Evolutionary conservation across 352 stramenopile genomes (phyloP).

Genomic region (Phytophthora agathidicida): DNA sequence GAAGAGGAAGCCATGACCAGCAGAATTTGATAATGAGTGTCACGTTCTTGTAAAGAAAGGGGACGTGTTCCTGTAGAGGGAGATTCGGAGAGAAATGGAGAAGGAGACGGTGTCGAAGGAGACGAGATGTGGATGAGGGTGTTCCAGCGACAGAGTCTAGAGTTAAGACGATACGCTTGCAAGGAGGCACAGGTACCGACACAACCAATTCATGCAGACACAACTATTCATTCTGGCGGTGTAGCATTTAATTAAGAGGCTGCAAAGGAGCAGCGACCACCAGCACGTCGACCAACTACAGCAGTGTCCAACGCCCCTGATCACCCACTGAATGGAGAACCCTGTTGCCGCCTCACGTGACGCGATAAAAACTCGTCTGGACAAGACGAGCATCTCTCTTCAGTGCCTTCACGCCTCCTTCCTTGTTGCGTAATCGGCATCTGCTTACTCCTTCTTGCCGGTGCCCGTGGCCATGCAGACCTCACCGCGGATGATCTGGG

Average conservation of each 20-base stretch:
- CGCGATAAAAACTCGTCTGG: neutral
- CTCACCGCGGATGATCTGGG: slow-evolving; percentile 69
- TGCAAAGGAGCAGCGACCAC: neutral
- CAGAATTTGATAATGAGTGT: neutral
- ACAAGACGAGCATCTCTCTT: neutral
- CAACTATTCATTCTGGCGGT: slow-evolving; percentile 6
- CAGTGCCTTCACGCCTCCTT: neutral
- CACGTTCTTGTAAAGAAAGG: too few species aligned
- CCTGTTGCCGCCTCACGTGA: neutral
- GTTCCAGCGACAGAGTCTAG: too few species aligned
- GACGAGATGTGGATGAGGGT: too few species aligned
- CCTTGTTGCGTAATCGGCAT: neutral
- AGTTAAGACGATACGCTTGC: too few species aligned
- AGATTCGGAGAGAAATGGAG: too few species aligned
- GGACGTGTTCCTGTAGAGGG: slow-evolving; percentile 8
- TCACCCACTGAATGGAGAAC: too few species aligned
- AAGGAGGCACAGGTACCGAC: too few species aligned
- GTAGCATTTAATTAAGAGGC: slow-evolving; percentile 1
- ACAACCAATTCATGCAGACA: slow-evolving; percentile 2
- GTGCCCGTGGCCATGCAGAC: slow-evolving; percentile 71
- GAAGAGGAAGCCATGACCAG: slow-evolving; percentile 11
- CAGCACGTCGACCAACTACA: neutral
- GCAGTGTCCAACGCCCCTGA: neutral
- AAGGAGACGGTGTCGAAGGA: too few species aligned
- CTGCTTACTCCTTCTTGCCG: slow-evolving; percentile 73